Evolutionary conservation across 768 basidiomycete species (phyloP).

Genomic region (Pulveroboletus sp.): DNA sequence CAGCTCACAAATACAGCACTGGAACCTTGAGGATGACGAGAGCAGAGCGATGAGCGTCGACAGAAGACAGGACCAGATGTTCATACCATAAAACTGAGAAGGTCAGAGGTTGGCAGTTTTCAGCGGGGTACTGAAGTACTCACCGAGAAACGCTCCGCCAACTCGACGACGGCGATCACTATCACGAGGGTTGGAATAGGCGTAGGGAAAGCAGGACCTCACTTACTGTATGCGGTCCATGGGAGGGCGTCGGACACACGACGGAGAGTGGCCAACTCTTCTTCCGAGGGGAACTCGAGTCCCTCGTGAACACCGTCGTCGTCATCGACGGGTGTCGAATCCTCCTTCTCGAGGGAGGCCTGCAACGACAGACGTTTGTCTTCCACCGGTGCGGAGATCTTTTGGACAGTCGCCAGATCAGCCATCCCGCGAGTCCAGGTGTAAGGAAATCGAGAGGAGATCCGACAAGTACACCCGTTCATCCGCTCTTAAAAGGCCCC

Average conservation of each 20-base stretch:
- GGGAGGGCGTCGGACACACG: constrained; percentile 57
- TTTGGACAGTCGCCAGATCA: constrained; percentile 4
- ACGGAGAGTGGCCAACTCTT: constrained; percentile 53
- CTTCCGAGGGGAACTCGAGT: constrained; percentile 58
- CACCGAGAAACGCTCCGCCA: constrained; percentile 73
- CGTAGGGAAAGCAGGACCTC: not conserved
- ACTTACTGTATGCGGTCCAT: constrained; percentile 46
- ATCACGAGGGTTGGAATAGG: not conserved
- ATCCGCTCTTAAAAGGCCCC: constrained; percentile 5
- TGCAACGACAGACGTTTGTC: constrained; percentile 1
- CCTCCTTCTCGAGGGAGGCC: constrained; percentile 22
- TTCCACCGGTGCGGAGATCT: constrained; percentile 12
- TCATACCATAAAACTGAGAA: constrained; percentile 44
- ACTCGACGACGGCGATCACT: constrained; percentile 65
- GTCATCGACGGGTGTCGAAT: not conserved
- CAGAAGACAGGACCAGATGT: constrained; percentile 3
- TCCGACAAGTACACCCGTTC: not conserved
- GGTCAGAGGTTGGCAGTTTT: not conserved
- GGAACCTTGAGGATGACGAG: constrained; percentile 26
- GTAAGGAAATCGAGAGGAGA: not conserved
- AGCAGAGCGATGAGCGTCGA: not conserved
- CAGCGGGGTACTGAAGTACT: constrained; percentile 9
- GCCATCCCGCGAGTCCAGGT: constrained; percentile 7
- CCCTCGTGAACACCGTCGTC: constrained; percentile 39
- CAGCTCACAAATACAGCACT: constrained; percentile 38